Base-by-base conservation (phyloP, 495 filamentous ascomycete genomes). In the Thozetella sp. region DNA sequence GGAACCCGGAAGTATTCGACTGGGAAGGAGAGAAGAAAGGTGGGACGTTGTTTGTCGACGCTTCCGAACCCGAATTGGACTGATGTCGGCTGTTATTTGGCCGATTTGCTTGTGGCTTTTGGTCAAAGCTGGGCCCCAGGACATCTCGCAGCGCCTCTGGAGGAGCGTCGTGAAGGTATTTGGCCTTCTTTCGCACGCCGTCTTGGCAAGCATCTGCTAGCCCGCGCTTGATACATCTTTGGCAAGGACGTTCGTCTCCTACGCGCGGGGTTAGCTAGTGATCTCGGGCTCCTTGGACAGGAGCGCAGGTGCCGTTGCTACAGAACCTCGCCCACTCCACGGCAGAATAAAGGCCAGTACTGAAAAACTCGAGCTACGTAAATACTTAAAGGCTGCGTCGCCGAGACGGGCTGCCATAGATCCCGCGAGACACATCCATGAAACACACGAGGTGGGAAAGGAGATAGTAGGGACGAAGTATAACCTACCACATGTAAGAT, bases 151-250 rank as follows among this genome's bases (percentile, higher is more conserved):
- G 62, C 12, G 82, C 80, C 60, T 95, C 93, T 56, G 91, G 85
- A 37, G 93, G 92, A 24, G 94, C 93, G 79, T 97, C 95, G 74
- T 97, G 93, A 51, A 99, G 89, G 77, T 99, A 99, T 72, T 99
- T 99, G 62, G 95, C 95, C 81, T 98, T 99, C 76, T 99, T 98
- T 60, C 95, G 90, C 40, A 97, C 92, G 45, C 95, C 95, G 68
- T 99, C 95, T 69, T 96, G 92, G 71, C 95, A 99, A 40, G 83
- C 84, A 71, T 97, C 92, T 61, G 92, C 90, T 50, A 97, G 83
- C 20, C 92, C 91, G 51, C 94, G 89, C 72, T 97, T 97, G 61
- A 97, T 91, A 75, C 95, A 99, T 68, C 95, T 84, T 66, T 92
- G 85, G 73, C 95, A 99, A 52, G 95, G 95, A 64, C 95, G 83